Conservation (phyloP, 2,329 filamentous ascomycete species). For the Rhinocladiella similis region DNA sequence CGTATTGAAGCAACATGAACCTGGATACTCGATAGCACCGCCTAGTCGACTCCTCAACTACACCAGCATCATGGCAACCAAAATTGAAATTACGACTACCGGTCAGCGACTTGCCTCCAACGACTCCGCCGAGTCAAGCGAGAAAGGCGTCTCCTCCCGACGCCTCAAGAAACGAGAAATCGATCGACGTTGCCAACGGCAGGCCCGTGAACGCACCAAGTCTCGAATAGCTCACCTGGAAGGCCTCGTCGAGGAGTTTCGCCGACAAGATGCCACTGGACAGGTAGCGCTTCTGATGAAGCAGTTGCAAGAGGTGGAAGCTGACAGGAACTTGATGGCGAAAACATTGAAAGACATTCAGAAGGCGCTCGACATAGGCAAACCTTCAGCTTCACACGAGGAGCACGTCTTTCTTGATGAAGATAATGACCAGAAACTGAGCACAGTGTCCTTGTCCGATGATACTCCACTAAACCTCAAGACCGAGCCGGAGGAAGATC, state of each 20-base stretch:
- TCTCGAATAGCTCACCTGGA: constrained; percentile 30
- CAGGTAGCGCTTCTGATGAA: constrained; percentile 26
- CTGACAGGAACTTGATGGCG: constrained; percentile 26
- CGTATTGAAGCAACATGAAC: too few species aligned
- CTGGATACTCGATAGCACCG: too few species aligned
- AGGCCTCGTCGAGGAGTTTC: constrained; percentile 27
- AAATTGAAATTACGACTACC: not conserved
- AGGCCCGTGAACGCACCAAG: constrained; percentile 30
- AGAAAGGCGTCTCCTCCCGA: constrained; percentile 23
- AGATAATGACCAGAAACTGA: constrained; percentile 8
- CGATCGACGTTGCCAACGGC: constrained; percentile 29
- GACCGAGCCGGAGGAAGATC: not conserved
- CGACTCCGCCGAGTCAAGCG: constrained; percentile 10
- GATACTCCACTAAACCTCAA: constrained; percentile 2
- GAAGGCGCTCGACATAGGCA: constrained; percentile 23
- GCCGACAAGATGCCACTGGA: constrained; percentile 25
- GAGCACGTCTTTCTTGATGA: constrained; percentile 7
- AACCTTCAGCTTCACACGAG: constrained; percentile 1
- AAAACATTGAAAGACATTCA: constrained; percentile 29
- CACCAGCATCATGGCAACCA: constrained; percentile 10
- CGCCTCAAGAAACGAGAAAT: constrained; percentile 30
- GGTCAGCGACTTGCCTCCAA: not conserved
- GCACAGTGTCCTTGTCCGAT: constrained; percentile 7
- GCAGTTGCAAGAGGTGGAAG: constrained; percentile 25
- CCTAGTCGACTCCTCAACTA: not conserved